Percentiles rank a stretch among this genome's conserved stretches.
Conservation (phyloP, 1,284 basidiomycete genomes). For the Moesziomyces sp. region DNA sequence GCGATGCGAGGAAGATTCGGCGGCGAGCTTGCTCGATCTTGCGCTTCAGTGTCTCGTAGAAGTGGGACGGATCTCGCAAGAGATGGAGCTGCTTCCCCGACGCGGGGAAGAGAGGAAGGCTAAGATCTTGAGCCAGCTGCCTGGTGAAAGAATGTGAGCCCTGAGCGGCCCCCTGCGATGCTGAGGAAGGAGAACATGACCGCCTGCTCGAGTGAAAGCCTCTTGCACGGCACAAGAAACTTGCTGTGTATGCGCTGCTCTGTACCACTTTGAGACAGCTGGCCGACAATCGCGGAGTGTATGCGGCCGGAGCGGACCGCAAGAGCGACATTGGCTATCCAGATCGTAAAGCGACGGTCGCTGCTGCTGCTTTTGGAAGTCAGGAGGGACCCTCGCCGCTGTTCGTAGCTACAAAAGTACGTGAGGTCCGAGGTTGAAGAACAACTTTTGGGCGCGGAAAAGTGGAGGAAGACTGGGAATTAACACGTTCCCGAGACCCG, state of each 20-base stretch:
- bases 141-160: constrained; percentile 28
- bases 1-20: constrained; percentile 57
- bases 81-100: constrained; percentile 37
- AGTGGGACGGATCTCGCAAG: constrained; percentile 35
- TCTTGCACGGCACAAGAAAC: too few species aligned
- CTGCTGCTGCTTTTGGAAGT: too few species aligned
- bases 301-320: neutral
- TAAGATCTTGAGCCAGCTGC: constrained; percentile 19
- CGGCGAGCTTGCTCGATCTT: constrained; percentile 39
- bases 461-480: constrained; percentile 21
- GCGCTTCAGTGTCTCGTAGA: constrained; percentile 40
- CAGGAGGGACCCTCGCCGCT: too few species aligned
- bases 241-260: too few species aligned
- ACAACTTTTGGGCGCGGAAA: constrained; percentile 1
- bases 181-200: neutral
- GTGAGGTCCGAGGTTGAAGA: neutral
- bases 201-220: neutral
- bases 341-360: too few species aligned
- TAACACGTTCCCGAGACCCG: constrained; percentile 18
- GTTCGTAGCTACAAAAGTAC: neutral
- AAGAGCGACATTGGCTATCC: neutral
- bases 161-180: neutral
- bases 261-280: neutral
- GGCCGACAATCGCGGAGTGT: neutral
- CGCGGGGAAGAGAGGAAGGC: constrained; percentile 41